Base-by-base conservation (phyloP, 495 filamentous ascomycete species). In the Neurospora sp. region DNA sequence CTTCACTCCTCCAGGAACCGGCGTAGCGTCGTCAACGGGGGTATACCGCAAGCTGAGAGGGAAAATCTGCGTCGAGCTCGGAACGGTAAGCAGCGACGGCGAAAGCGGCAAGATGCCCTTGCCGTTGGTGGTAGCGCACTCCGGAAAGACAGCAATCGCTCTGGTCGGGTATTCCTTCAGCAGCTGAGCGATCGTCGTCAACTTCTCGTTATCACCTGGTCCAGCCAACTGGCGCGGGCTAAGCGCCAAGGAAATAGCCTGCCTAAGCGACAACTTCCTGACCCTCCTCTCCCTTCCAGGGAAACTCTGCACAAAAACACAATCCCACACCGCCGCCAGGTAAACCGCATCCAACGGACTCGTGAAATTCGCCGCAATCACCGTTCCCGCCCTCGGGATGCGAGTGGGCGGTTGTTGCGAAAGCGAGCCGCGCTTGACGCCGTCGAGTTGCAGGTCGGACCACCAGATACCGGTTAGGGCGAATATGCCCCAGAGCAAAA, bases 391-490 rank as follows among this genome's bases (percentile, higher is more conserved):
- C 71, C 90, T 88, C 0, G 96, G 96, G 2, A 98, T 88, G 19
- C 92, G 88, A 2, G 83, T 87, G 42, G 86, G 81, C 71, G 91
- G 85, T 79, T 92, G 89, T 74, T 85, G 83, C 37, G 83, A 85
- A 36, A 89, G 80, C 10, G 85, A 84, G 85, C 96, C 96, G 85
- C 93, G 94, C 82, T 91, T 91, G 42, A 99, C 96, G 39, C 94
- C 94, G 79, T 98, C 96, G 54, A 99, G 91, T 77, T 98, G 94
- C 1, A 99, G 85, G 82, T 98, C 96, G 70, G 97, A 91, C 94
- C 95, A 98, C 95, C 96, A 98, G 43, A 98, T 90, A 24, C 94
- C 94, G 0, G 94, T 92, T 31, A 94, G 90, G 39, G 89, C 90
- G 21, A 99, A 86, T 59, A 98, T 88, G 69, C 89, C 86, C 95